Conservation (phyloP, 768 basidiomycete genomes). For the Lenzites betulinus region DNA sequence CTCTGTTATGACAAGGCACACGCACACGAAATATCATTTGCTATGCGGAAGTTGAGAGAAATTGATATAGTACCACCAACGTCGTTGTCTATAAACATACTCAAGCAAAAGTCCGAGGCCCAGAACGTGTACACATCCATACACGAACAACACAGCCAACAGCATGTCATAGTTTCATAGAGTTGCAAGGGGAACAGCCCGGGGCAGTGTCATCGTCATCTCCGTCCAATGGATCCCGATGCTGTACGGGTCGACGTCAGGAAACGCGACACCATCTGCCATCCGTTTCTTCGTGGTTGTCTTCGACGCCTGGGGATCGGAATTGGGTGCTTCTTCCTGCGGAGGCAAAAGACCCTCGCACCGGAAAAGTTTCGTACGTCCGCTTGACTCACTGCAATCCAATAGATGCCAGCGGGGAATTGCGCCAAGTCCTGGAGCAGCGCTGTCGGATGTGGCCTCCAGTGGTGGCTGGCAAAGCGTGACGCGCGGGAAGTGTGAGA, state of each 20-base stretch:
- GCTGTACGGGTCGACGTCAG: conserved; percentile 14
- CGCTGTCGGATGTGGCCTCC: not conserved
- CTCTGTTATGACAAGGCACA: no score
- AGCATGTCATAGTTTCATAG: conserved; percentile 6
- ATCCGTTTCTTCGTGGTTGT: not conserved
- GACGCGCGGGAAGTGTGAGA: conserved; percentile 12
- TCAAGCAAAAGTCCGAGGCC: not conserved
- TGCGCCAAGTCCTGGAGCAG: conserved; percentile 7
- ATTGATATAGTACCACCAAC: not conserved
- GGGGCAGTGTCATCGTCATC: conserved; percentile 9
- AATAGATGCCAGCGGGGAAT: conserved; percentile 10
- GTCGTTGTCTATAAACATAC: not conserved
- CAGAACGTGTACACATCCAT: not conserved
- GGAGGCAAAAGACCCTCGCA: conserved; percentile 8
- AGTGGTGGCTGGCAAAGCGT: conserved; percentile 19
- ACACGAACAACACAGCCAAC: not conserved
- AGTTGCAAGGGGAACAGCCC: conserved; percentile 10
- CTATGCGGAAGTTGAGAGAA: no score
- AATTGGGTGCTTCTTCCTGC: not conserved
- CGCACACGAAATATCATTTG: no score
- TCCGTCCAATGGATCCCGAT: conserved; percentile 18
- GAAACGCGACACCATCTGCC: conserved; percentile 15
- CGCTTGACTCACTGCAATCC: conserved; percentile 1
- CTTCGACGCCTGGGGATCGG: not conserved
- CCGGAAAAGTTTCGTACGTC: conserved; percentile 11